A percentile compares a stretch with the other conserved stretches of the same genome.
Conservation (phyloP, 495 filamentous ascomycete genomes). For the Podospora anserina region DNA sequence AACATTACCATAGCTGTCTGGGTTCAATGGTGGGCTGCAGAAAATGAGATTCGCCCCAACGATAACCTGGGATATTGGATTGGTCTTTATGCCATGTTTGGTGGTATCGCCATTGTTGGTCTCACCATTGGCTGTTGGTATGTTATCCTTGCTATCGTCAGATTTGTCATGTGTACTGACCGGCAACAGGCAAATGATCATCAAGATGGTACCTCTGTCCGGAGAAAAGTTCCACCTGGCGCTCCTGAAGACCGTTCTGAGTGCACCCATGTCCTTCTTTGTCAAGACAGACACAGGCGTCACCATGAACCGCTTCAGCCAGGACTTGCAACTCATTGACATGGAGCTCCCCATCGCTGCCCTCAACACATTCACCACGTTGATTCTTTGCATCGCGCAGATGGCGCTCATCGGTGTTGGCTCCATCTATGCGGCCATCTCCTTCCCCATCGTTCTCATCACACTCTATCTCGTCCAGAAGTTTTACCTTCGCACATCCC, state of each 20-base stretch:
- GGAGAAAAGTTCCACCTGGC: constrained; percentile 29
- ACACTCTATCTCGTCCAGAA: constrained; percentile 56
- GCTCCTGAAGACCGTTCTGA: constrained; percentile 29
- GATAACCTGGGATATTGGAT: constrained; percentile 29
- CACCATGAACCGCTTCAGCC: constrained; percentile 50
- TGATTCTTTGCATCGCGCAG: constrained; percentile 35
- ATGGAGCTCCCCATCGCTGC: constrained; percentile 48
- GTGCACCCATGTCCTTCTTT: constrained; percentile 36
- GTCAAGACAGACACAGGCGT: constrained; percentile 31
- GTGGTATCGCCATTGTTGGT: constrained; percentile 24
- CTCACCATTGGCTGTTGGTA: constrained; percentile 30
- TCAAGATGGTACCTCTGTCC: constrained; percentile 30
- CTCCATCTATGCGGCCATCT: constrained; percentile 42
- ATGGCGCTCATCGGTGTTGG: constrained; percentile 45
- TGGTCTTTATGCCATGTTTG: constrained; percentile 30
- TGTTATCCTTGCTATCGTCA: not conserved
- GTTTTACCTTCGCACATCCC: constrained; percentile 62
- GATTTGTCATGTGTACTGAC: not conserved
- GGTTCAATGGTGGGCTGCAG: constrained; percentile 35
- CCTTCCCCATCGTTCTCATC: constrained; percentile 31
- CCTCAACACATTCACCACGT: constrained; percentile 28
- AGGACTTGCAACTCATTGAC: constrained; percentile 61
- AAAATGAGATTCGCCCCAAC: constrained; percentile 28
- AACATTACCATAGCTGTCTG: constrained; percentile 20
- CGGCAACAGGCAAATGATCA: constrained; percentile 28